Evolutionary conservation across 768 basidiomycete species (phyloP), one percentile per base, ranked within the genome.

Genomic region (Lactifluus hygrophoroides): DNA sequence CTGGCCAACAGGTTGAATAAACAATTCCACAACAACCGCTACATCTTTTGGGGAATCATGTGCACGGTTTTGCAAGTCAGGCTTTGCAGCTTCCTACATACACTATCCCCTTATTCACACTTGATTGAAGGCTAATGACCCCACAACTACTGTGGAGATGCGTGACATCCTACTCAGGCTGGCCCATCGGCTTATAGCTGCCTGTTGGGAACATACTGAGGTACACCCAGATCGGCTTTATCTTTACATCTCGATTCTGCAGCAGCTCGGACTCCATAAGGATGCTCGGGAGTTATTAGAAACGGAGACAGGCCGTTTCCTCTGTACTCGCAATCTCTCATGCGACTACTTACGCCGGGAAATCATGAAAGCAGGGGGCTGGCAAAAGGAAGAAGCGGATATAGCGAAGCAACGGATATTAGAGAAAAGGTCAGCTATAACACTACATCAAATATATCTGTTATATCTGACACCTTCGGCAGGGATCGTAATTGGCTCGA

Each of bases 401-500:
- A 76, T 70, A 32, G 86, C 89, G 1, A 76, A 81, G 69, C 69
- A 76, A 60, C 76, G 77, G 51, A 86, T 89, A 49, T 58, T 69
- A 42, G 80, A 86, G 54, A 77, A 79, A 65, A 79, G 79, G 86
- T 87, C 48, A 61, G 81, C 69, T 30, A 5, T 30, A 44, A 34
- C 38, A 8, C 34, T 35, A 49, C n/a, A 49, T 25, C 25, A 30
- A 19, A 25, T 43, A 49, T 59, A 28, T 9, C 30, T 48, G 30
- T 32, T 38, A 49, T 28, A 49, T 43, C 14, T 43, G 35, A 42
- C 17, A 25, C 32, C 54, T 48, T 58, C 10, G 66, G n/a, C 54
- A 81, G 90, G 37, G 87, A 92, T 66, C 85, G 88, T 37, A 92
- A 92, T 65, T 93, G 91, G 90, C 75, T 89, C 5, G 89, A 90